Base-by-base conservation (phyloP, 2,329 filamentous ascomycete species). In the Fusarium chuoi region DNA sequence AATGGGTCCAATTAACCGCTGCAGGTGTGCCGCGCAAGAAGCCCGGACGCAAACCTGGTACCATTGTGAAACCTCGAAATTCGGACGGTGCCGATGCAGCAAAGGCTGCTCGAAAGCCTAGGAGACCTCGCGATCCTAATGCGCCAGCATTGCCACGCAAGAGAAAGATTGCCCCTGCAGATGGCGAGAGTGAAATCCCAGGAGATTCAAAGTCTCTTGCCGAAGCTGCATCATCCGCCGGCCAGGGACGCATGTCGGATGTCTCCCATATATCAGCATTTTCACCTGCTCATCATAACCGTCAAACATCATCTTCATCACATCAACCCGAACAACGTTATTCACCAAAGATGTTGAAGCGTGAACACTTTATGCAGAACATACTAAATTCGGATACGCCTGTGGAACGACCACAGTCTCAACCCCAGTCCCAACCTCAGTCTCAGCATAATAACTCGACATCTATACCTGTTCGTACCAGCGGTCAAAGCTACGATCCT, bases 401-500 rank as follows among this genome's bases (percentile, higher is more conserved):
- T 5, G 58, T 33, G 14, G 72, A 75, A 35, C 72, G 68, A 24
- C 61, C 76, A 38, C 70, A 71, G 28, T 76, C 77, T 3, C 77
- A 76, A 28, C 70, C 74, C 8, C 70, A 74, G 41, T 51, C 76
- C 17, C 73, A 71, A 35, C 46, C 46, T 18, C 46, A 49, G 22
- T 33, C 76, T 26, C 73, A 71, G 35, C 45, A 56, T 85, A 85
- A 68, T 85, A 86, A 59, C 82, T 87, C 65, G 84, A 71, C 82
- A 70, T 68, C 84, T 48, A 79, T 84, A 24, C 85, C 86, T 14
- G 84, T 86, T 55, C 86, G 92, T 56, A 91, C 92, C 20, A 93
- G 93, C 78, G 92, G 94, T 48, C 93, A 94, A 78, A 94, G 93
- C 78, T 98, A 96, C 83, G 95, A 98, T 81, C 95, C 95, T 2